Percentiles rank a stretch among this genome's conserved stretches.
Evolutionary conservation across 139 green algal species (phyloP).

Genomic region (Haematococcus lacustris): DNA sequence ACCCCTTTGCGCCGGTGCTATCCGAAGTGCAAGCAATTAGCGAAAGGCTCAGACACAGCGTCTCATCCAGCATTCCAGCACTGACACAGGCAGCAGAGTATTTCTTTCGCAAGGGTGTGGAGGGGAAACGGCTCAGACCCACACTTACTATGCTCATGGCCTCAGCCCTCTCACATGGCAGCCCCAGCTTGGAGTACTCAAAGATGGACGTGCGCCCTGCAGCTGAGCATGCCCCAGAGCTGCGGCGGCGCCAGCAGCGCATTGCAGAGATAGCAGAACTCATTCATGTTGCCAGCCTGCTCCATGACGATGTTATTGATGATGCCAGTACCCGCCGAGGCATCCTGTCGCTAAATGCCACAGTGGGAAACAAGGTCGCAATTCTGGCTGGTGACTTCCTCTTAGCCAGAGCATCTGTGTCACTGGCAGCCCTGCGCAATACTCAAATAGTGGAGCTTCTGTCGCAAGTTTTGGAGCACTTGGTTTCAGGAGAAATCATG

Average conservation of each 20-base stretch:
- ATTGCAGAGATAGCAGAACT: constrained; percentile 96
- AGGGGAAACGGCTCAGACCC: constrained; percentile 73
- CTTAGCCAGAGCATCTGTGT: constrained; percentile 85
- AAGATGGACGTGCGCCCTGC: constrained; percentile 55
- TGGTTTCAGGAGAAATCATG: constrained; percentile 96
- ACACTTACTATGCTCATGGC: constrained; percentile 71
- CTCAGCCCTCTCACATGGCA: constrained; percentile 50
- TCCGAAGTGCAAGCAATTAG: constrained; percentile 73
- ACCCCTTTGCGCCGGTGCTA: constrained; percentile 68
- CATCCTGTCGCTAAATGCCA: constrained; percentile 72
- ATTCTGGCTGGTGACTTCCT: constrained; percentile 98
- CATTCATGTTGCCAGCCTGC: constrained; percentile 89
- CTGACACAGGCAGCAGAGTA: constrained; percentile 50
- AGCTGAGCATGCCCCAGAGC: constrained; percentile 42
- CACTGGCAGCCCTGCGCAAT: constrained; percentile 82
- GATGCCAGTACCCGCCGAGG: constrained; percentile 77
- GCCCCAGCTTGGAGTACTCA: constrained; percentile 33
- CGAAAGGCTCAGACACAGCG: constrained; percentile 66
- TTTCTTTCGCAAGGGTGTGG: constrained; percentile 52
- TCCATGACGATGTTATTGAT: constrained; percentile 98
- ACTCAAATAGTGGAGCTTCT: constrained; percentile 84
- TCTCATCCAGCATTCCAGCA: constrained; percentile 75
- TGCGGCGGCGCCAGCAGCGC: constrained; percentile 79
- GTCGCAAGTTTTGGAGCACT: constrained; percentile 85
- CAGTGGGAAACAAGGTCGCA: constrained; percentile 78